phyloP scores from a whole-genome alignment of 305 asterid species.

The Fraxinus platypoda region DNA sequence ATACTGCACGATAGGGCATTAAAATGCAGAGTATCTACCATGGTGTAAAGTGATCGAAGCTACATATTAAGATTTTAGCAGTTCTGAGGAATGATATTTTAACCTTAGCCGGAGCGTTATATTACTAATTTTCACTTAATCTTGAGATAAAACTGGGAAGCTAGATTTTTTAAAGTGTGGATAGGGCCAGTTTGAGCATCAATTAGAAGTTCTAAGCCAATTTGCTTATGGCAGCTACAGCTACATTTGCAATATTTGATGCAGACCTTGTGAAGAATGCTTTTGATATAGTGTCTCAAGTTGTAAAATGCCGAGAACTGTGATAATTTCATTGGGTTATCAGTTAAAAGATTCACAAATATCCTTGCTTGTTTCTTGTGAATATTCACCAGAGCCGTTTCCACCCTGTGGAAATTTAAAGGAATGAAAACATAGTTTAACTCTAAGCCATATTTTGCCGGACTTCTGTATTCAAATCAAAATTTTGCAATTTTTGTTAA shows the following conservation, averaged over 20 bases:
- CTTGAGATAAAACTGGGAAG: not conserved
- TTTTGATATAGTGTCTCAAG: not conserved
- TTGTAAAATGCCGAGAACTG: not conserved
- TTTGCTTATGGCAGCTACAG: not conserved
- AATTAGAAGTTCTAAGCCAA: not conserved
- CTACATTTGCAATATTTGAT: not conserved
- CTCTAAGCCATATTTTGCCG: not conserved
- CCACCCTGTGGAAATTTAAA: not conserved
- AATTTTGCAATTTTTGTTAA: not conserved
- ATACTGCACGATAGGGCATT: not conserved
- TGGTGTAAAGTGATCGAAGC: not conserved
- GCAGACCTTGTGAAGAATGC: not conserved
- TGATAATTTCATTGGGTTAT: not conserved
- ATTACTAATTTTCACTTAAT: not conserved
- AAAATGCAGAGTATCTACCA: not conserved
- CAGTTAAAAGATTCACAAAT: not conserved
- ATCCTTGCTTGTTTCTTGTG: not conserved
- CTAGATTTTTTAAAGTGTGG: not conserved
- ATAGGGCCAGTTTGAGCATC: not conserved
- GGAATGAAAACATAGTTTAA: not conserved
- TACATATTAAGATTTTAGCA: not conserved
- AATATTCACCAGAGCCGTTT: not conserved
- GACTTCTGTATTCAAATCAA: not conserved
- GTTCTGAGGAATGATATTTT: not conserved
- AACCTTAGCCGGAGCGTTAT: not conserved